Base-by-base conservation (phyloP, 331 rosid genomes). In the Saraca asoca region DNA sequence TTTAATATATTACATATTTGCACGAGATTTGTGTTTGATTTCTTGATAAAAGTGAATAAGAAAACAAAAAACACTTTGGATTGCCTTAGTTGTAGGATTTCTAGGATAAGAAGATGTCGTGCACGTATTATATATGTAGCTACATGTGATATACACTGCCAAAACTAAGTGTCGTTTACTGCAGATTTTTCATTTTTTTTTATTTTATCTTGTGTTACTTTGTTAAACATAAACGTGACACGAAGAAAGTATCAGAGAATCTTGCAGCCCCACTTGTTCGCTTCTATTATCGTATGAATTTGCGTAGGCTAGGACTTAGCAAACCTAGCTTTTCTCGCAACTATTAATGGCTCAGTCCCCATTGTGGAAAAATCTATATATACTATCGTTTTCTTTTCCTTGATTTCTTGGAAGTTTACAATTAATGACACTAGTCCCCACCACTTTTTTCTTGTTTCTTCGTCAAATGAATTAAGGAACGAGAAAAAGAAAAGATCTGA, bases 21-120 rank as follows among this genome's bases (percentile, higher is more conserved):
- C 68, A 62, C 69, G 69, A 68, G 82, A 73, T 73, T 56, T 65
- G 59, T 41, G 20, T 68, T 73, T 46, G 13, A 29, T 49, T 68
- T 71, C n/a, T 73, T 68, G 33, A 51, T 68, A 34, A 19, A 7
- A 12, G 14, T 66, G 66, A 9, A 44, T 62, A 15, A 73, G 64
- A 69, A 73, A 69, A 64, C 68, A 64, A 53, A 62, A 76, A 76
- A 33, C 24, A n/a, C n/a, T n/a, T 52, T 51, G 39, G 44, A 19
- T 73, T 72, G 73, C 72, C 33, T 14, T 48, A 39, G 45, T 18
- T 52, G 16, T 19, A 51, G 66, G 56, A 68, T 24, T 24, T 3
- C 31, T 24, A 24, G 31, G 31, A 24, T 24, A 35, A 64, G 70
- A 70, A 64, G 59, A 58, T 70, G 74, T 65, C 35, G 33, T 58